Evolutionary conservation across 495 filamentous ascomycete species (phyloP).

Genomic region (Hypoxylon crocopeplum): DNA sequence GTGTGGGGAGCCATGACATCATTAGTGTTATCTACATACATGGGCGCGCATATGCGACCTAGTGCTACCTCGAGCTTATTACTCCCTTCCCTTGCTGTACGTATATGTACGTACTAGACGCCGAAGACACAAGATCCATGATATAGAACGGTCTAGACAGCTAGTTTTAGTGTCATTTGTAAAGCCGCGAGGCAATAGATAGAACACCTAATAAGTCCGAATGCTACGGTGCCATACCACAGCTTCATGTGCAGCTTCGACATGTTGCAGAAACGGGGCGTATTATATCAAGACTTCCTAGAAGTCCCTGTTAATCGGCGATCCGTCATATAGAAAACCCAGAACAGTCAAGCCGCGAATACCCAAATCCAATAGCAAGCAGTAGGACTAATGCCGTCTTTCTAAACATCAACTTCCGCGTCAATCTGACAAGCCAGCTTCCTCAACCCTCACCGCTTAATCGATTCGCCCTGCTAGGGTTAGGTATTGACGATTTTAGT

Average conservation of each 20-base stretch:
- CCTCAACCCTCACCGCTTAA: background rate
- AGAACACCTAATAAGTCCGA: slow-evolving; percentile 9
- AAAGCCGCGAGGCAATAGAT: background rate
- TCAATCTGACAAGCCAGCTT: slow-evolving; percentile 2
- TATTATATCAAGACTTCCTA: slow-evolving; percentile 4
- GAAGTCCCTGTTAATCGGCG: background rate
- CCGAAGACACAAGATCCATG: slow-evolving; percentile 10
- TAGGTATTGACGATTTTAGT: slow-evolving; percentile 1
- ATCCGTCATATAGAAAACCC: background rate
- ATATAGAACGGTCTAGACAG: background rate
- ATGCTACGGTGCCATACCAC: slow-evolving; percentile 3
- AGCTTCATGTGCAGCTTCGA: background rate
- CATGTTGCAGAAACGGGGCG: background rate
- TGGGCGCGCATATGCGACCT: slow-evolving; percentile 5
- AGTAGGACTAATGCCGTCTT: slow-evolving; percentile 1
- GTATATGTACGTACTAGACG: slow-evolving; percentile 1
- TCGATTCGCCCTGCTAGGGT: background rate
- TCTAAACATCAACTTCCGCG: slow-evolving; percentile 15
- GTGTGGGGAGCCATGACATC: slow-evolving; percentile 30
- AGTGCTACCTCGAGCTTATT: too few relatives aligned
- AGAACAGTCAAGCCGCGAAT: slow-evolving; percentile 1
- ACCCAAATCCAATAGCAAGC: slow-evolving; percentile 3
- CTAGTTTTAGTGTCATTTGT: background rate
- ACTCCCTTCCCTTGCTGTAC: too few relatives aligned
- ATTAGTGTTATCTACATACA: slow-evolving; percentile 17